Base-by-base conservation (phyloP, 2,329 filamentous ascomycete species). In the Aspergillus tanneri region DNA sequence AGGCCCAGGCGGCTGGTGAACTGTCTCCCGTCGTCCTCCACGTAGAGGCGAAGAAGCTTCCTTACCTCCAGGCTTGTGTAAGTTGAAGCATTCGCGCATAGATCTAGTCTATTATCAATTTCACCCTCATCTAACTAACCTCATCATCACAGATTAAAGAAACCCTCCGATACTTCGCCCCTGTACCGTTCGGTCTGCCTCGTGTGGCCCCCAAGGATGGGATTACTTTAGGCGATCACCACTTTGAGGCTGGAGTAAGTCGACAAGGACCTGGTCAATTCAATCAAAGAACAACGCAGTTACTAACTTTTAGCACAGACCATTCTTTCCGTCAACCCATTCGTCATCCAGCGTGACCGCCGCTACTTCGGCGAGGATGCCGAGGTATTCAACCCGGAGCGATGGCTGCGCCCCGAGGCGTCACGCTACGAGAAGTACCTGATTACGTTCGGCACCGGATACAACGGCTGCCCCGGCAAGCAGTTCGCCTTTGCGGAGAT, bases 41-140 rank as follows among this genome's bases (percentile, higher is more conserved):
- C 36, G 51, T 46, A 0, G 63, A 70, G 40, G 59, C 63, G 2
- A 54, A 62, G 30, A n/a, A 64, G 23, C 43, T 72, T 39, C 63
- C 64, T 0, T 67, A 64, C 36, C 58, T 72, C 4, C 66, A 71
- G 38, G 67, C 69, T 39, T 68, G 66, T 54, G 62, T 66, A 52
- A 11, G 57, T 47, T n/a, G n/a, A n/a, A n/a, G n/a, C n/a, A n/a
- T n/a, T n/a, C n/a, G n/a, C n/a, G n/a, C n/a, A n/a, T n/a, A n/a
- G n/a, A n/a, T n/a, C n/a, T n/a, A n/a, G n/a, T n/a, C n/a, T n/a
- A n/a, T n/a, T n/a, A n/a, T n/a, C n/a, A n/a, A n/a, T n/a, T n/a
- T n/a, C n/a, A n/a, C n/a, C n/a, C n/a, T n/a, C n/a, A n/a, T n/a
- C n/a, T n/a, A n/a, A n/a, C n/a, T 32, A 14, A 32, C 28, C 5